A percentile compares a stretch with the other conserved stretches of the same genome.
phyloP scores from a whole-genome alignment of 1,284 basidiomycete genomes.

The Melampsora americana region DNA sequence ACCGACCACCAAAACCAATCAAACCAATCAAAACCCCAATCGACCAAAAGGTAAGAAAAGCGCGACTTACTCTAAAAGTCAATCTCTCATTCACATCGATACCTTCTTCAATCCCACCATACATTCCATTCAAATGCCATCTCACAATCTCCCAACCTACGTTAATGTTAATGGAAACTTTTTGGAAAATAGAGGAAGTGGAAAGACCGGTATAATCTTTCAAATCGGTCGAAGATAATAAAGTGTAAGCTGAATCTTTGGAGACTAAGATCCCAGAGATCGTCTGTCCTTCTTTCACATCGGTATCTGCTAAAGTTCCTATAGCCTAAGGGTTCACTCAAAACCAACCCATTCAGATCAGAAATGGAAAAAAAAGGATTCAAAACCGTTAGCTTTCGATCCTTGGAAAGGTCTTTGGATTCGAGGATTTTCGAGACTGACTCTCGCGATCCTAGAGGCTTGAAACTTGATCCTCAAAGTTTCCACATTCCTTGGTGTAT shows the following conservation, averaged over 20 bases:
- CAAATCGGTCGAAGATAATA: constrained; percentile 88
- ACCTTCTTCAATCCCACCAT: constrained; percentile 82
- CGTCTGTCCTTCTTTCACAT: constrained; percentile 66
- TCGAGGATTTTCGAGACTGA: no score
- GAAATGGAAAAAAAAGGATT: no score
- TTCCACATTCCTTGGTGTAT: constrained; percentile 91
- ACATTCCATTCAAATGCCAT: constrained; percentile 99
- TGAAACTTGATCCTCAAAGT: constrained; percentile 84
- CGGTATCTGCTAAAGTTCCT: constrained; percentile 69
- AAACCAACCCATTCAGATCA: no score
- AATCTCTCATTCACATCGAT: constrained; percentile 70
- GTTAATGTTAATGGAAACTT: constrained; percentile 75
- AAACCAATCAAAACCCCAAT: constrained; percentile 6
- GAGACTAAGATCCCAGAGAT: constrained; percentile 83
- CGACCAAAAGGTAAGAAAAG: neutral
- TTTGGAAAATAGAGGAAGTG: constrained; percentile 84
- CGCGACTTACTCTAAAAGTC: constrained; percentile 67
- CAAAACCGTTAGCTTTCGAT: no score
- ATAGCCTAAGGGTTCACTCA: no score
- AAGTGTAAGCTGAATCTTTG: constrained; percentile 96
- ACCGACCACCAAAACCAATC: neutral
- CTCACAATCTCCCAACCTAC: constrained; percentile 87
- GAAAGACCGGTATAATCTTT: constrained; percentile 93
- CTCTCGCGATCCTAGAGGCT: constrained; percentile 90
- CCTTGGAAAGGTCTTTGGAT: no score